Evolutionary conservation across 306 rosid genomes (phyloP).

Genomic region (Calophaca sinica): DNA sequence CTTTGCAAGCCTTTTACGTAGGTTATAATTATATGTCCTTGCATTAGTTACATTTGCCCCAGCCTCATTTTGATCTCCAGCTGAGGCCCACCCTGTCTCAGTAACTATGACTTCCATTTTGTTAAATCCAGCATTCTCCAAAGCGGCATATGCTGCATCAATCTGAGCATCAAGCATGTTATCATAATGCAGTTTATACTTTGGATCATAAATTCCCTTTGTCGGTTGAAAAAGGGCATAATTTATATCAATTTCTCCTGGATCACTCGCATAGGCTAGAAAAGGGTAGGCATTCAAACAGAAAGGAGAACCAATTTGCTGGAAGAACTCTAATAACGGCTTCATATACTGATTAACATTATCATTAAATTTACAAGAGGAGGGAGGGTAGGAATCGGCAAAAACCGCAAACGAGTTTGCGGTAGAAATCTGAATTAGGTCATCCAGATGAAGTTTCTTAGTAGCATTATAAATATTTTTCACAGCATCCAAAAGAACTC

Average conservation of each 20-base stretch:
- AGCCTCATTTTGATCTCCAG: constrained; percentile 69
- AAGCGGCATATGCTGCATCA: constrained; percentile 91
- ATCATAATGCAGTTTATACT: constrained; percentile 78
- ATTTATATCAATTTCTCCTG: constrained; percentile 79
- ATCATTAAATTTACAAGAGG: constrained; percentile 78
- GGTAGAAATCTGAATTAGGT: constrained; percentile 72
- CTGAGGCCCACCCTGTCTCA: constrained; percentile 98
- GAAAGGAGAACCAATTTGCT: constrained; percentile 89
- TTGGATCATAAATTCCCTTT: constrained; percentile 73
- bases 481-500: constrained; percentile 74
- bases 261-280: constrained; percentile 68
- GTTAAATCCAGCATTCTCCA: constrained; percentile 76
- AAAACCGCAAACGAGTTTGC: constrained; percentile 87
- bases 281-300: constrained; percentile 94
- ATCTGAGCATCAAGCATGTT: constrained; percentile 99
- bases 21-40: constrained; percentile 84
- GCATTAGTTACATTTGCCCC: constrained; percentile 82
- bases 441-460: constrained; percentile 60
- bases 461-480: constrained; percentile 82
- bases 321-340: constrained; percentile 84
- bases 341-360: constrained; percentile 79
- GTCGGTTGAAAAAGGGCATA: constrained; percentile 88
- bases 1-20: constrained; percentile 92
- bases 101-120: constrained; percentile 93
- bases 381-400: constrained; percentile 82